These are phyloP conservation scores for Lippia alba DNA, from an alignment of 305 asterid species.

Conservation along the genomic window DNA sequence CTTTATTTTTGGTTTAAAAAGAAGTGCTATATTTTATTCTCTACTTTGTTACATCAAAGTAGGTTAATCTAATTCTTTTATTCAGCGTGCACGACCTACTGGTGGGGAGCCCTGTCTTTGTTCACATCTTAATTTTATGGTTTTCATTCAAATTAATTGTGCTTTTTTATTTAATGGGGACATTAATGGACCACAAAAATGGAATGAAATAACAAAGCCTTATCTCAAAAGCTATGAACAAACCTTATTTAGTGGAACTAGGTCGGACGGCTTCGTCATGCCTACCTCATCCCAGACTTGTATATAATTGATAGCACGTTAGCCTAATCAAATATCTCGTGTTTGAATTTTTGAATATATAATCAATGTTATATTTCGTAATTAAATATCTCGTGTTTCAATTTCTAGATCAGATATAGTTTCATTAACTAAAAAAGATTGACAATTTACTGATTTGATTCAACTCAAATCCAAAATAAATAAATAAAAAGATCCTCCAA, in stretches of 20 bases:
- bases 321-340: too few relatives aligned
- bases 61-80: conserved; percentile 31
- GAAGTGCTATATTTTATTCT: conserved; percentile 25
- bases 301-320: too few relatives aligned
- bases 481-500: too few relatives aligned
- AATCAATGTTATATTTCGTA: too few relatives aligned
- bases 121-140: conserved; percentile 22
- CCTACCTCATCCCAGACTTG: conserved; percentile 34
- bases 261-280: conserved; percentile 50
- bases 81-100: conserved; percentile 31
- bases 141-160: conserved; percentile 29
- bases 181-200: conserved; percentile 36
- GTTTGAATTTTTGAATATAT: too few relatives aligned
- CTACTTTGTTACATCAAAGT: conserved; percentile 30
- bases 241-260: conserved; percentile 46
- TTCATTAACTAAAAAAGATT: too few relatives aligned
- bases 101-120: conserved; percentile 35
- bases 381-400: too few relatives aligned
- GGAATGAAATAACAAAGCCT: conserved; percentile 29
- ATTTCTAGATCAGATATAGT: too few relatives aligned
- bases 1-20: conserved; percentile 27
- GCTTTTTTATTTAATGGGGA: conserved; percentile 30
- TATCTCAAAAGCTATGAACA: conserved; percentile 39
- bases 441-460: too few relatives aligned
- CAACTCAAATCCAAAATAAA: too few relatives aligned